Evolutionary conservation across 2,329 filamentous ascomycete species (phyloP).

Genomic region (Botryotinia globosa): DNA sequence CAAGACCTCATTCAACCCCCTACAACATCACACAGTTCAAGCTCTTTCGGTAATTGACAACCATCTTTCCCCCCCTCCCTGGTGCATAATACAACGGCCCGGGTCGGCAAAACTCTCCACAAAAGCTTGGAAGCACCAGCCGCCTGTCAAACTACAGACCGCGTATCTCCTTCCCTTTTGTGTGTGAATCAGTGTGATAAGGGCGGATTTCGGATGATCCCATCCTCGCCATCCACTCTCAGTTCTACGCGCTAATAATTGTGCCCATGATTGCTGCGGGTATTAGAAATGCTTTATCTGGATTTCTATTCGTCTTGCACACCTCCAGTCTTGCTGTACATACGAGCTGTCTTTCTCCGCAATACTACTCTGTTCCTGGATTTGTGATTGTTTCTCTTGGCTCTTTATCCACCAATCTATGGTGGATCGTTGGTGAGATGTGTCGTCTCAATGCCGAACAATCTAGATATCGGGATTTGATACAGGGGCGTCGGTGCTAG

Average conservation of each 20-base stretch:
- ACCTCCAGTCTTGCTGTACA: neutral
- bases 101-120: neutral
- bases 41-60: neutral
- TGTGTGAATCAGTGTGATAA: too few relatives aligned
- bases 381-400: neutral
- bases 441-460: neutral
- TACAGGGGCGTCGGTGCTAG: neutral
- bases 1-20: neutral
- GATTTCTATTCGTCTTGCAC: neutral
- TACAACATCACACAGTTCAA: neutral
- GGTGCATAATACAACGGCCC: neutral
- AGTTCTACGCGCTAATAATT: neutral
- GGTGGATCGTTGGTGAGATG: neutral
- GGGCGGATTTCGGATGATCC: neutral
- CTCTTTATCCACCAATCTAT: slow-evolving; percentile 3
- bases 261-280: neutral
- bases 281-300: neutral
- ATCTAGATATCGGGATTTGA: neutral
- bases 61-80: neutral
- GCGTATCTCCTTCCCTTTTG: neutral
- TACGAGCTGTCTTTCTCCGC: neutral
- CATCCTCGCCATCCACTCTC: neutral
- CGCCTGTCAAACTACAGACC: neutral
- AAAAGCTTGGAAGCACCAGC: neutral
- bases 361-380: neutral